These are phyloP conservation scores for Peziza echinospora DNA, from an alignment of 495 filamentous ascomycete species.

Conservation along the genomic window DNA sequence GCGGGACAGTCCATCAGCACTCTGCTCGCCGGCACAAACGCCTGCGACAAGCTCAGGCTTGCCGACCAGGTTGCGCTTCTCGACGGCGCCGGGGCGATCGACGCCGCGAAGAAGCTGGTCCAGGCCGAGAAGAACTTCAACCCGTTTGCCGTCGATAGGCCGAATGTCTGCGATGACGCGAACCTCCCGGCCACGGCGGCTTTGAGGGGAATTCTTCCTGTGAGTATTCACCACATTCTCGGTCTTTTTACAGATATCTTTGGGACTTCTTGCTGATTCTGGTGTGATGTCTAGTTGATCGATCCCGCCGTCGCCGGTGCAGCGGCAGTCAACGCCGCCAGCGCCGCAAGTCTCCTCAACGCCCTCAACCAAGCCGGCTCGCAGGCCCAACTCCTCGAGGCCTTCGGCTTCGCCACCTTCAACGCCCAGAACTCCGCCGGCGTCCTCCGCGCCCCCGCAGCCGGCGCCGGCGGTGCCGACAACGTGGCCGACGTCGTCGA, in stretches of 20 bases:
- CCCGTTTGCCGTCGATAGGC: slow-evolving; percentile 32
- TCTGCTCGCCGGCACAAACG: slow-evolving; percentile 33
- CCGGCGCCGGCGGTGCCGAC: background rate
- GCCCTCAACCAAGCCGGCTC: slow-evolving; percentile 34
- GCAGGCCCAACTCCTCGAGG: slow-evolving; percentile 31
- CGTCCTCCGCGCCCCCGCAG: background rate
- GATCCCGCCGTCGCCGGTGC: slow-evolving; percentile 34
- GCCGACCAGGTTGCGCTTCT: slow-evolving; percentile 36
- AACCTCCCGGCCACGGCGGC: slow-evolving; percentile 32
- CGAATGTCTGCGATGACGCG: slow-evolving; percentile 35
- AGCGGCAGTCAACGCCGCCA: slow-evolving; percentile 32
- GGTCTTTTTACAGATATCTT: background rate
- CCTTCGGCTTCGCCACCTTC: slow-evolving; percentile 35
- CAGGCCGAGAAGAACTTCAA: slow-evolving; percentile 51
- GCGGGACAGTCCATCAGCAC: slow-evolving; percentile 30
- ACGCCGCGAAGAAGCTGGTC: slow-evolving; percentile 35
- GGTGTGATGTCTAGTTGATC: no score
- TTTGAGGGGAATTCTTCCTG: slow-evolving; percentile 35
- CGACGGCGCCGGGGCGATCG: slow-evolving; percentile 30
- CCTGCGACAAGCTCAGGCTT: slow-evolving; percentile 36
- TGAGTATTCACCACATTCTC: no score
- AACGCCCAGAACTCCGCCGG: slow-evolving; percentile 21
- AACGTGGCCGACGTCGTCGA: background rate
- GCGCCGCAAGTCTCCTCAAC: slow-evolving; percentile 24
- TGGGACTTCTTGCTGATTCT: slow-evolving; percentile 15